These are phyloP conservation scores for Diatrype stigma DNA, from an alignment of 2,329 filamentous ascomycete species.

Conservation along the genomic window DNA sequence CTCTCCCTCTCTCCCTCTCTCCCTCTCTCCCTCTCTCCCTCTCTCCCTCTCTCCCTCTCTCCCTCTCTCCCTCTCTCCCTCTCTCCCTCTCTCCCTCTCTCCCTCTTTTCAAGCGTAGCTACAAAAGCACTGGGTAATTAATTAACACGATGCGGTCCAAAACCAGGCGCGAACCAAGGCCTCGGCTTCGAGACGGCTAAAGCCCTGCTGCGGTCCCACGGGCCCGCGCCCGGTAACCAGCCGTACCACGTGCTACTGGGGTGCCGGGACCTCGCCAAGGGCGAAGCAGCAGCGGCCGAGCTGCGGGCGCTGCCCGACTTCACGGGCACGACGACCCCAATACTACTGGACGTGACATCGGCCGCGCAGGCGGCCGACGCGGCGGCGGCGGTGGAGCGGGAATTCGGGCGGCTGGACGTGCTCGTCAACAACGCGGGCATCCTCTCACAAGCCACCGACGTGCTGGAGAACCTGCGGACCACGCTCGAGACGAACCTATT, in stretches of 20 bases:
- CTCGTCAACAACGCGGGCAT: not conserved
- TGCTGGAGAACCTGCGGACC: not conserved
- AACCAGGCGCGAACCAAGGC: slow-evolving; percentile 4
- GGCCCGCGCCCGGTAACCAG: not conserved
- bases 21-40: too few species aligned
- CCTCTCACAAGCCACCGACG: not conserved
- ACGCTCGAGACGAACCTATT: slow-evolving; percentile 7
- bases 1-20: too few species aligned
- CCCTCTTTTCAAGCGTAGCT: too few species aligned
- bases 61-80: too few species aligned
- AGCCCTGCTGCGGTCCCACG: not conserved
- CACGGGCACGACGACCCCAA: not conserved
- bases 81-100: too few species aligned
- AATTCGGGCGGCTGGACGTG: not conserved
- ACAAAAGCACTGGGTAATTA: not conserved
- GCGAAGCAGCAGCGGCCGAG: slow-evolving; percentile 1
- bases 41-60: too few species aligned
- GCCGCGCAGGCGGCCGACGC: not conserved
- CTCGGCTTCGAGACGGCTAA: slow-evolving; percentile 1
- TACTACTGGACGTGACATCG: not conserved
- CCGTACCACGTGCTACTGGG: slow-evolving; percentile 2
- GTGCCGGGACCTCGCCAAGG: slow-evolving; percentile 2
- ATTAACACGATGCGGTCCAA: not conserved
- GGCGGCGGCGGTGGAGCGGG: not conserved
- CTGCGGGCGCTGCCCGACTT: not conserved